These are phyloP conservation scores for Pythium folliculosum DNA, from an alignment of 352 stramenopile genomes.

Conservation along the genomic window DNA sequence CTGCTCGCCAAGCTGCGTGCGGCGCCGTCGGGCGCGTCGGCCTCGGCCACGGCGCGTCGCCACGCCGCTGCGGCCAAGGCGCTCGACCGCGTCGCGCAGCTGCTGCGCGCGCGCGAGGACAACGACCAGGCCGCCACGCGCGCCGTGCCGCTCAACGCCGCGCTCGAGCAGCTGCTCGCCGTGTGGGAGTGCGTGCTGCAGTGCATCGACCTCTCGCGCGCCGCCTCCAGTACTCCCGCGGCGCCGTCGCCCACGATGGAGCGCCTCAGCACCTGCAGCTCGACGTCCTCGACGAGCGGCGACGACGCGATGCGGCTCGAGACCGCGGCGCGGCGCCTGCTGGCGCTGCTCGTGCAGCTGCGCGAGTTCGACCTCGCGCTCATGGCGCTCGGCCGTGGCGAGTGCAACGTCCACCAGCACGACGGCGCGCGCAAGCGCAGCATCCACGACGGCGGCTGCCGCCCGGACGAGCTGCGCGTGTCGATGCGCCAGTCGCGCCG, in stretches of 20 bases:
- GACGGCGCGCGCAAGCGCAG: slow-evolving; percentile 22
- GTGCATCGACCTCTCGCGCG: slow-evolving; percentile 36
- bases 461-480: slow-evolving; percentile 16
- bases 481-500: slow-evolving; percentile 31
- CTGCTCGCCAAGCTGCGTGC: slow-evolving; percentile 17
- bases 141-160: slow-evolving; percentile 37
- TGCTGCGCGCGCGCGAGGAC: slow-evolving; percentile 19
- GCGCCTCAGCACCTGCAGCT: slow-evolving; percentile 22
- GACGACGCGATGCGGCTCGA: slow-evolving; percentile 43
- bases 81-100: slow-evolving; percentile 24
- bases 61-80: slow-evolving; percentile 28
- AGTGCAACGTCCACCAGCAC: slow-evolving; percentile 47
- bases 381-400: slow-evolving; percentile 48
- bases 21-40: not conserved
- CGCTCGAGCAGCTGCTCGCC: slow-evolving; percentile 46
- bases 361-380: slow-evolving; percentile 63
- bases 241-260: slow-evolving; percentile 14
- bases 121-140: slow-evolving; percentile 17
- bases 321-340: slow-evolving; percentile 36
- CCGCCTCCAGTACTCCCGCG: not conserved
- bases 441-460: slow-evolving; percentile 16
- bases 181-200: slow-evolving; percentile 62
- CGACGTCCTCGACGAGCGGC: slow-evolving; percentile 8
- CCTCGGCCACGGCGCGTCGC: slow-evolving; percentile 19
- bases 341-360: slow-evolving; percentile 46